Evolutionary conservation across 108 stramenopile genomes (phyloP).

Genomic region (Fragilariopsis cylindrus): DNA sequence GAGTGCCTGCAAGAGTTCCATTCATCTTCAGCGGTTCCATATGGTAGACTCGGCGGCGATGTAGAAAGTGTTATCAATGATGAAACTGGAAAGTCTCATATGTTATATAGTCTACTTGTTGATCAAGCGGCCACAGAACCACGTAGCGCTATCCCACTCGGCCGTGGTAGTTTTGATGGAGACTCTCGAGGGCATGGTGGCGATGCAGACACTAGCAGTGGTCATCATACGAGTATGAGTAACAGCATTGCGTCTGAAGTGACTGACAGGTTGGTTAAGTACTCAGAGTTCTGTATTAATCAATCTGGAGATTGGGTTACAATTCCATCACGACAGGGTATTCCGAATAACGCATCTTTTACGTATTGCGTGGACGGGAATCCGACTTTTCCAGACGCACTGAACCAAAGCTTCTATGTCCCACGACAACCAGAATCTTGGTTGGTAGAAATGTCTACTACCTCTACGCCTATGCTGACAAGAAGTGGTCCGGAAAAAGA

Average conservation of each 20-base stretch:
- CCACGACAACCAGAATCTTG: slow-evolving; percentile 74
- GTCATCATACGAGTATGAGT: slow-evolving; percentile 2
- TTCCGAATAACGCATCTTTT: slow-evolving; percentile 53
- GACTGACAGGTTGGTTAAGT: slow-evolving; percentile 26
- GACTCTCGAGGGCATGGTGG: slow-evolving; percentile 35
- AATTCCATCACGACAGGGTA: slow-evolving; percentile 46
- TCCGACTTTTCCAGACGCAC: slow-evolving; percentile 74
- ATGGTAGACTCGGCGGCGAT: slow-evolving; percentile 71
- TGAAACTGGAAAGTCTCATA: slow-evolving; percentile 37
- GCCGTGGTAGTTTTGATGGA: slow-evolving; percentile 54
- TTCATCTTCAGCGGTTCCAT: slow-evolving; percentile 64
- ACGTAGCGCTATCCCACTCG: slow-evolving; percentile 22
- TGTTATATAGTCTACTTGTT: slow-evolving; percentile 69
- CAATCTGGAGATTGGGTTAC: slow-evolving; percentile 74
- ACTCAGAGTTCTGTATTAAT: slow-evolving; percentile 55
- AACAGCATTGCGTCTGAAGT: slow-evolving; percentile 24
- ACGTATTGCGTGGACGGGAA: slow-evolving; percentile 82
- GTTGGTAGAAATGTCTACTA: slow-evolving; percentile 50
- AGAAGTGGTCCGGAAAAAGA: slow-evolving; percentile 78
- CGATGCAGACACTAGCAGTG: slow-evolving; percentile 38
- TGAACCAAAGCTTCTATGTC: slow-evolving; percentile 56
- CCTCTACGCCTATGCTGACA: slow-evolving; percentile 64
- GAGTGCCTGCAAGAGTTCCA: slow-evolving; percentile 83
- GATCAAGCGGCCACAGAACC: slow-evolving; percentile 76
- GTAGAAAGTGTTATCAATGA: slow-evolving; percentile 37